Base-by-base conservation (phyloP, 2,329 filamentous ascomycete genomes). In the Fusarium pseudoanthophilum region DNA sequence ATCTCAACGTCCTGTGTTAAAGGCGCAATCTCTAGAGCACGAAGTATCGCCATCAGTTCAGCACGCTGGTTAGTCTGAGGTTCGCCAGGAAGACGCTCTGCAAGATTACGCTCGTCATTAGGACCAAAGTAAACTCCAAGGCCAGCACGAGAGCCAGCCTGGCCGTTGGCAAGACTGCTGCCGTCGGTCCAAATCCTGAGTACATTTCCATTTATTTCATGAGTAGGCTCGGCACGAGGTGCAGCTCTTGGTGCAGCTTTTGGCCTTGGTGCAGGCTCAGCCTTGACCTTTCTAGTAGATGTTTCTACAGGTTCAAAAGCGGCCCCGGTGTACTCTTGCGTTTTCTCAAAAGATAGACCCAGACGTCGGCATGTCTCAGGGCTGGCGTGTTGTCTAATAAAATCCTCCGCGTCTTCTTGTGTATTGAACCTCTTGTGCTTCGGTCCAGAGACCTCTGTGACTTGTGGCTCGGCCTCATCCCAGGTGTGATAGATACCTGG, bases 51-150 rank as follows among this genome's bases (percentile, higher is more conserved):
- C 30, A 93, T 95, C 66, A 99, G 86, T 84, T 99, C 96, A n/a
- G 95, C 96, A 7, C 96, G 93, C 81, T 98, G 94, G 80, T 99
- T 99, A 2, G 96, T 98, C 83, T 98, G 96, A 15, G 87, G 86
- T 21, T 87, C 85, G 57, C 94, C 94, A 58, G 87, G 83, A 5
- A 98, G 88, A 8, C 91, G 90, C 82, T 97, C 95, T 18, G 93
- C 93, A 30, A 97, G 80, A 79, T 91, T 92, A 72, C 90, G 86
- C 34, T 83, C 71, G 78, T 92, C 91, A 4, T 81, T 81, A 24
- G 80, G 75, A 11, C 89, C 90, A 76, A 92, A 92, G 76, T 82
- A 92, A 34, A 92, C 90, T 30, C 91, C 91, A 2, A 92, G 83
- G 5, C 91, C 91, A 13, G 89, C 90, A 36, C 81, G 78, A 4